Base-by-base conservation (phyloP, 352 stramenopile species). In the Plasmopara viticola region DNA sequence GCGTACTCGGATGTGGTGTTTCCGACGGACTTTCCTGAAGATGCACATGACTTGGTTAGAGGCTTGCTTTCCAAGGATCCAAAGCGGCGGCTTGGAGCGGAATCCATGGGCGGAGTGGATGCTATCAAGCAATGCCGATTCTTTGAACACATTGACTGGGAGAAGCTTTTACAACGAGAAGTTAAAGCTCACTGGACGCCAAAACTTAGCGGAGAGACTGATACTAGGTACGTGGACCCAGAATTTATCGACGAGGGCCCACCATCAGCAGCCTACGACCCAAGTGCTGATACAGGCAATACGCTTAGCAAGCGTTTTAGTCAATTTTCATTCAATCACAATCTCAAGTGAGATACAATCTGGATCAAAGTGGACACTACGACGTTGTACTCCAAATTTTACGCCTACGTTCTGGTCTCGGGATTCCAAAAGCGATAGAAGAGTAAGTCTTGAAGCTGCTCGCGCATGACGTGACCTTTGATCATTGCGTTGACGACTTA, bases 281-380 rank as follows among this genome's bases (percentile, higher is more conserved):
- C 82, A 25, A 90, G 75, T 44, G 60, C 72, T 15, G 64, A 70
- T 15, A 53, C 66, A 13, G 77, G 73, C 47, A 87, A 86, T 30
- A 83, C 75, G 30, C 68, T 72, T 33, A 92, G 81, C 72, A 88
- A 88, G 50, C 80, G 84, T 29, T 95, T 95, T 44, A 95, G 84
- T 58, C 84, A 95, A 63, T 95, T 95, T 58, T 91, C 79, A 50
- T 95, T 95, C 66, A 91, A 93, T 67, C 91, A 89, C 60, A 88
- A 83, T 50, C 67, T 89, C 51, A 64, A 59, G 33, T 74, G 57
- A 68, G 48, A 57, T 33, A 6, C n/a, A 14, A 41, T 6, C 18
- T 13, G n/a, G 7, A 17, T 15, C n/a, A 6, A 6, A 41, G 14
- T 18, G 18, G 5, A 41, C 37, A 17, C 7, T 9, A 41, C 6